phyloP scores from a whole-genome alignment of 208 protist genomes.

The Trypanosoma theileri region DNA sequence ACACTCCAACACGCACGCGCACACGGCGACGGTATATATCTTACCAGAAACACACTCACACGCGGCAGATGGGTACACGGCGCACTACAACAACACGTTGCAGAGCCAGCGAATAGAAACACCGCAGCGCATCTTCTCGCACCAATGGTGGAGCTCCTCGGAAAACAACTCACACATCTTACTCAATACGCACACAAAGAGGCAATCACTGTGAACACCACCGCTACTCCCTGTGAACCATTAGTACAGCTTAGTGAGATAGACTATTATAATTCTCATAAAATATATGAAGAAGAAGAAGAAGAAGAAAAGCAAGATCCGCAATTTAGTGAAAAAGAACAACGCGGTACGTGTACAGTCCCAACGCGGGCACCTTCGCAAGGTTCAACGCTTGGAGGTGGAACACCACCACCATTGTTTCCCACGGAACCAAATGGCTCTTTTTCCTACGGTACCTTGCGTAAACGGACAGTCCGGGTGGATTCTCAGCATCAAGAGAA shows the following conservation, averaged over 20 bases:
- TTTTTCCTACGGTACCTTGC: neutral
- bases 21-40: slow-evolving; percentile 45
- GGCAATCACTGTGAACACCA: too few species aligned
- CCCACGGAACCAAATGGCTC: neutral
- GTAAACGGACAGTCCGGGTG: neutral
- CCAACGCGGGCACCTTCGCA: slow-evolving; percentile 1
- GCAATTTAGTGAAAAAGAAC: too few species aligned
- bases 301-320: too few species aligned
- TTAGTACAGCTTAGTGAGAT: too few species aligned
- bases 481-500: neutral
- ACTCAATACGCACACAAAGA: too few species aligned
- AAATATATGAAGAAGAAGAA: neutral
- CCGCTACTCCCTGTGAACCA: too few species aligned
- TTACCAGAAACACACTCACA: slow-evolving; percentile 30
- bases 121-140: too few species aligned
- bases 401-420: neutral
- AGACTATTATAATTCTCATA: too few species aligned
- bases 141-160: too few species aligned
- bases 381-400: neutral
- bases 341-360: neutral
- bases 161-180: too few species aligned
- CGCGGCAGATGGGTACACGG: slow-evolving; percentile 44
- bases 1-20: slow-evolving; percentile 37
- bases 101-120: neutral
- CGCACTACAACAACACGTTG: neutral